These are phyloP conservation scores for Lipomyces orientalis DNA, from an alignment of 805 yeast genomes.

Conservation along the genomic window DNA sequence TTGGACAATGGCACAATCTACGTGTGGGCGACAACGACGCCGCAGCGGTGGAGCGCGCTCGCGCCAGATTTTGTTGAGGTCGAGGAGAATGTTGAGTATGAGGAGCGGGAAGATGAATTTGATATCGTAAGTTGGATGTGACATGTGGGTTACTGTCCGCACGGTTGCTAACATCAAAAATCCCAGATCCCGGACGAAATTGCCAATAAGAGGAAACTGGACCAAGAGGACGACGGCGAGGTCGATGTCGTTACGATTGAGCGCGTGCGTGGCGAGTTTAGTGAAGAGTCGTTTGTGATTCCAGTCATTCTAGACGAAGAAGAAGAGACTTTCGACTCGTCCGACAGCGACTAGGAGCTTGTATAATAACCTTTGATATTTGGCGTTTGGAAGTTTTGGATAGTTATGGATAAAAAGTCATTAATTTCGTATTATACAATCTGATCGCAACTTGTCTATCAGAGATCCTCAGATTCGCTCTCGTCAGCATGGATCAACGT, in stretches of 20 bases:
- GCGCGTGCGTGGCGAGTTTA: conserved; percentile 60
- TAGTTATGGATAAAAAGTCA: background rate
- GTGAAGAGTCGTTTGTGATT: conserved; percentile 60
- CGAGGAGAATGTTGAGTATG: conserved; percentile 87
- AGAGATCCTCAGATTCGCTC: conserved; percentile 21
- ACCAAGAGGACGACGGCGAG: conserved; percentile 63
- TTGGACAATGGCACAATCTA: conserved; percentile 81
- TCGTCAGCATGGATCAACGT: conserved; percentile 40
- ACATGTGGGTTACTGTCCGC: background rate
- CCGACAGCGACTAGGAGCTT: conserved; percentile 28
- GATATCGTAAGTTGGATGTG: conserved; percentile 57
- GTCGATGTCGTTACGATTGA: conserved; percentile 75
- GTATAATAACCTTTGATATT: background rate
- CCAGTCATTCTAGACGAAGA: conserved; percentile 52
- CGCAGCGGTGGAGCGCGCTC: conserved; percentile 94
- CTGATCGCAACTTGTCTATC: background rate
- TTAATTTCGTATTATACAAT: background rate
- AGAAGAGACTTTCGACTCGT: conserved; percentile 35
- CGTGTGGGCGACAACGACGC: conserved; percentile 79
- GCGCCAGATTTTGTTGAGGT: conserved; percentile 97
- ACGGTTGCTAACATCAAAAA: conserved; percentile 33
- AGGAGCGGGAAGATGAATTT: conserved; percentile 90
- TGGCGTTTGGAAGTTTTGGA: conserved; percentile 1
- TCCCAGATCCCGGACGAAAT: conserved; percentile 56
- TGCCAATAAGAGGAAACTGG: conserved; percentile 62